These are phyloP conservation scores for Teratosphaeria epicoccoides DNA, from an alignment of 2,329 filamentous ascomycete genomes.

Conservation along the genomic window DNA sequence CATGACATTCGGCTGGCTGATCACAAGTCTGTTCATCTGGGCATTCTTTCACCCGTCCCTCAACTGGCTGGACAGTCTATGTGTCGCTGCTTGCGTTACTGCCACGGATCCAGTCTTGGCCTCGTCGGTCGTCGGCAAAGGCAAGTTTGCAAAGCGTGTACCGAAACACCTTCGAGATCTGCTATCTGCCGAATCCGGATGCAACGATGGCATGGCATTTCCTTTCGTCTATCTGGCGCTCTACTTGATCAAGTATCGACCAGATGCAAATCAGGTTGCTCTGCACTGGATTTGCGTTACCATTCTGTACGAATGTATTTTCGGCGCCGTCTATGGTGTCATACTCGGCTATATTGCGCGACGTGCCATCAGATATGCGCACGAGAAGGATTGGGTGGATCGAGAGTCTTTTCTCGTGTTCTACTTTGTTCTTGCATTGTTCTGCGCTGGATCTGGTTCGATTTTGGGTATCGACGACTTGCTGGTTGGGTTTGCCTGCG, in stretches of 20 bases:
- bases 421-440: constrained; percentile 93
- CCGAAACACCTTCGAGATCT: constrained; percentile 95
- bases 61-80: constrained; percentile 81
- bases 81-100: constrained; percentile 84
- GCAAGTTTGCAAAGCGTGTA: constrained; percentile 94
- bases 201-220: constrained; percentile 99
- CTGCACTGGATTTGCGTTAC: constrained; percentile 84
- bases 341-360: constrained; percentile 78
- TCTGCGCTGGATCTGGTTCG: constrained; percentile 88
- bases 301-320: constrained; percentile 89
- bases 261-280: constrained; percentile 56
- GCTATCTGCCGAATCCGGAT: constrained; percentile 90
- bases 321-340: constrained; percentile 83
- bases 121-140: constrained; percentile 95
- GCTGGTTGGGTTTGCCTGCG: constrained; percentile 85
- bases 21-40: constrained; percentile 91
- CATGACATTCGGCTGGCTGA: constrained; percentile 93
- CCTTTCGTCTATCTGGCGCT: constrained; percentile 90
- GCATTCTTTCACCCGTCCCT: constrained; percentile 66
- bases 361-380: constrained; percentile 79
- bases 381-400: constrained; percentile 77
- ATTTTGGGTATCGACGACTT: constrained; percentile 87
- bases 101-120: constrained; percentile 94
- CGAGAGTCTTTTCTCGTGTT: constrained; percentile 96
- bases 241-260: constrained; percentile 76